Base-by-base conservation (phyloP, 768 basidiomycete genomes). In the Boletus pseudo-olivaceus region DNA sequence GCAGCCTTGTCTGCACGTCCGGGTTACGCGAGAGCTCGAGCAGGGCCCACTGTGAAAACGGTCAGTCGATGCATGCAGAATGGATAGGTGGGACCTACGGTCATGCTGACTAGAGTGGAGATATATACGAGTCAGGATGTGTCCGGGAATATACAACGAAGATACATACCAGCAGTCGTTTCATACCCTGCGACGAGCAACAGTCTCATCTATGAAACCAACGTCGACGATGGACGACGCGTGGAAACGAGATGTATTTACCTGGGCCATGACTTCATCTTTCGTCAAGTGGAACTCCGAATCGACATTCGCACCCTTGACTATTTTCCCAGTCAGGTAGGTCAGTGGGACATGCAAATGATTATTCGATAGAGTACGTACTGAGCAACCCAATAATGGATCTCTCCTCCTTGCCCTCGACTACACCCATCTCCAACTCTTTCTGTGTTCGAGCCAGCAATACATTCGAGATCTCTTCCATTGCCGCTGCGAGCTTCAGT, bases 21-120 rank as follows among this genome's bases (percentile, higher is more conserved):
- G 67, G 75, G 51, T 79, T 63, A 29, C 71, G 72, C 2, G 70
- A 74, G 0, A 85, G 72, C 56, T 84, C 82, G n/a, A 85, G 75
- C 0, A 86, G 69, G 1, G 80, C 77, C 82, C 83, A 85, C 79
- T 79, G 23, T 17, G 12, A 8, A 42, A 14, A 1, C 4, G 15
- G n/a, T 46, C 2, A 32, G 38, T 23, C 0, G 14, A 20, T 27
- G 35, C 1, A 19, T 9, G 23, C 1, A 15, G 10, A 32, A 37
- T 4, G 2, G 23, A 35, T 11, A 0, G 7, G 14, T 12, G 10
- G 4, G 0, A 37, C n/a, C 46, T 34, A 59, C 62, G 10, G 54
- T 64, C 44, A 67, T 35, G 33, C 27, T 59, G 9, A 60, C 66
- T 67, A 41, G 15, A 7, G 27, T 15, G 1, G 7, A 38, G 19